A percentile compares a stretch with the other conserved stretches of the same genome.
phyloP scores from a whole-genome alignment of 2,329 filamentous ascomycete genomes.

The Penicillium thymicola region DNA sequence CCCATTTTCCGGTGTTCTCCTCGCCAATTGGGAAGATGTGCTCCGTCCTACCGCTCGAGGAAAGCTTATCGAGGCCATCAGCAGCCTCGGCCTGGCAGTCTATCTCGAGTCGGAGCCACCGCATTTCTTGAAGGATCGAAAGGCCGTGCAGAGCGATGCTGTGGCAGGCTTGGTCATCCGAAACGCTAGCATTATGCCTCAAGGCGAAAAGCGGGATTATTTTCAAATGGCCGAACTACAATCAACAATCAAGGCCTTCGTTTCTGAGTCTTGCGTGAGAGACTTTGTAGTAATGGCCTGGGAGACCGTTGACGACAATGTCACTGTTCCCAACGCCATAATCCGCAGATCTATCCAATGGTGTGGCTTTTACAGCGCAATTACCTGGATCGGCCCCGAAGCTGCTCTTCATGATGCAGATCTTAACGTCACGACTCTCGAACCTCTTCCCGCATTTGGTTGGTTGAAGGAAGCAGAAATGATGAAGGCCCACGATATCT shows the following conservation, averaged over 20 bases:
- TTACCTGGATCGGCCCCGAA: conserved; percentile 44
- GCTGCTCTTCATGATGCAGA: conserved; percentile 37
- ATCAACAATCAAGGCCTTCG: conserved; percentile 45
- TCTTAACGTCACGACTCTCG: conserved; percentile 29
- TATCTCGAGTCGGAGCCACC: conserved; percentile 45
- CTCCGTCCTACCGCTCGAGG: conserved; percentile 30
- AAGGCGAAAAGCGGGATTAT: conserved; percentile 45
- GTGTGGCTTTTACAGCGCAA: conserved; percentile 47
- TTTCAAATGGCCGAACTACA: conserved; percentile 44
- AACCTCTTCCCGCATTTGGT: conserved; percentile 47
- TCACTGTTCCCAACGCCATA: conserved; percentile 40
- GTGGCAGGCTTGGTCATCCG: conserved; percentile 41
- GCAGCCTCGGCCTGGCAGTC: conserved; percentile 38
- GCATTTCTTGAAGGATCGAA: conserved; percentile 38
- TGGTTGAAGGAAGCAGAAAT: conserved; percentile 48
- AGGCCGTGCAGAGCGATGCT: conserved; percentile 32
- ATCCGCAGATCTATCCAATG: conserved; percentile 45
- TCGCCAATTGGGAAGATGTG: conserved; percentile 42
- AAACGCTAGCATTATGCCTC: conserved; percentile 42
- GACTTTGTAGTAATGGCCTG: conserved; percentile 45
- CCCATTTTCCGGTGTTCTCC: conserved; percentile 40
- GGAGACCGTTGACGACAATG: conserved; percentile 45
- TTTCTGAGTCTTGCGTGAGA: conserved; percentile 45
- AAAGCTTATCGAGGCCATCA: conserved; percentile 34
- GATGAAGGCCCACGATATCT: conserved; percentile 44